Evolutionary conservation across 2,329 filamentous ascomycete genomes (phyloP), one percentile per base, ranked within the genome.

Genomic region (Diaporthe ilicicola): DNA sequence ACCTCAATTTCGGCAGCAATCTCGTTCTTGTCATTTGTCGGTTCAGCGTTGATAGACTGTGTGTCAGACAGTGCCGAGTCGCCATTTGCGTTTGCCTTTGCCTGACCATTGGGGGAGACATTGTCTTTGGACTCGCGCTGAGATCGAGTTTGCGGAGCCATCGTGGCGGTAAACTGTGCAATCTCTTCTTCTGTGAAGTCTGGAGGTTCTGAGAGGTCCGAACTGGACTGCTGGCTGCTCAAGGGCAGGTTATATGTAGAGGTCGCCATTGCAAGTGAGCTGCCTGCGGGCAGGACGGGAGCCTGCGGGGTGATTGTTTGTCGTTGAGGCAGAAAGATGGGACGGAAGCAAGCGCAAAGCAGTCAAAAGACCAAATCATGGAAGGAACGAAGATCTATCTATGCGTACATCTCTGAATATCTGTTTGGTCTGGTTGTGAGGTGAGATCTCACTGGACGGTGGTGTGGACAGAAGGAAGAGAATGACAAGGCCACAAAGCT

Each of bases 131-230:
- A 12, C n/a, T 19, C 22, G 24, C 34, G 54, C 29, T 29, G 54
- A n/a, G 34, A 64, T 37, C 51, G 70, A 53, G 46, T 54, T 2
- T 10, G 27, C 12, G 46, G 53, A 15, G 54, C 44, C 66, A 68
- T 68, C 4, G 66, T 24, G n/a, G 61, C 54, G 48, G 48, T 29
- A 7, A 67, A 70, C n/a, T 55, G 24, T 62, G 37, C 44, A 15
- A 50, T 34, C 8, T 54, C 46, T 34, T 70, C 29, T 7, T 70
- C 53, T 13, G 54, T 44, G 22, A 65, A 70, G 2, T 66, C 53
- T 62, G 70, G 67, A 32, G 67, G 67, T 19, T 70, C 70, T 34
- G 68, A 72, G 22, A 70, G 61, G 3, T 56, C 61, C 4, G 67
- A 72, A 32, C 29, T 59, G 29, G 70, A 72, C 13, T 50, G 37